Conservation (phyloP, 768 basidiomycete species). For the Nidularia sp. region DNA sequence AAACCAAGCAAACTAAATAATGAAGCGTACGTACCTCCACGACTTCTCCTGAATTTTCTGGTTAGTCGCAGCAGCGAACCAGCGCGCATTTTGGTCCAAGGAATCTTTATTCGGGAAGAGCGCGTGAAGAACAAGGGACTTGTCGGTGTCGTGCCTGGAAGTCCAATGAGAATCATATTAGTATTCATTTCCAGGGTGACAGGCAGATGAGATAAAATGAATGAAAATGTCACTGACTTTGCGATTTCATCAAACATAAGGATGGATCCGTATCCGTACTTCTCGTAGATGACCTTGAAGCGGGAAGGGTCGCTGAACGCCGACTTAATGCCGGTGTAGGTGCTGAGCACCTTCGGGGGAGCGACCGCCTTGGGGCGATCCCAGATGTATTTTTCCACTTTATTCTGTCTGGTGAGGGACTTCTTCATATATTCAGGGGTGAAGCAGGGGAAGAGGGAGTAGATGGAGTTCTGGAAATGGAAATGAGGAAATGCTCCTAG, state of each 20-base stretch:
- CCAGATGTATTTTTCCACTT: conserved; percentile 35
- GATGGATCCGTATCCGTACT: conserved; percentile 35
- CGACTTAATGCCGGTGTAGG: conserved; percentile 25
- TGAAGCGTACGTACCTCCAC: neutral
- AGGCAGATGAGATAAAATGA: neutral
- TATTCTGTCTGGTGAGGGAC: conserved; percentile 32
- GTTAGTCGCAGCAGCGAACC: conserved; percentile 22
- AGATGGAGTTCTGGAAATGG: conserved; percentile 42
- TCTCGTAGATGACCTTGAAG: conserved; percentile 34
- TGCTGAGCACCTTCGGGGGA: conserved; percentile 23
- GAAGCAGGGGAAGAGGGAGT: conserved; percentile 67
- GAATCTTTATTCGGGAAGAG: conserved; percentile 30
- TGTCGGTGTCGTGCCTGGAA: conserved; percentile 26
- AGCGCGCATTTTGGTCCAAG: conserved; percentile 19
- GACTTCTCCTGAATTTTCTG: conserved; percentile 24
- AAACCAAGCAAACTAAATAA: neutral
- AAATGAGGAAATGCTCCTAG: neutral
- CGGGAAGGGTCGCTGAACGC: conserved; percentile 26
- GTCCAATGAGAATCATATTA: neutral
- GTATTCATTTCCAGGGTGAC: neutral
- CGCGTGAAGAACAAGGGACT: conserved; percentile 22
- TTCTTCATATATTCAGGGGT: conserved; percentile 41
- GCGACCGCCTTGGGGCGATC: conserved; percentile 23
- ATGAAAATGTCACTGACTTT: conserved; percentile 14
- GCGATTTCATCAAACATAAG: conserved; percentile 30